Evolutionary conservation across 208 protist genomes (phyloP).

Genomic region (Trypanosomatidae sp.): DNA sequence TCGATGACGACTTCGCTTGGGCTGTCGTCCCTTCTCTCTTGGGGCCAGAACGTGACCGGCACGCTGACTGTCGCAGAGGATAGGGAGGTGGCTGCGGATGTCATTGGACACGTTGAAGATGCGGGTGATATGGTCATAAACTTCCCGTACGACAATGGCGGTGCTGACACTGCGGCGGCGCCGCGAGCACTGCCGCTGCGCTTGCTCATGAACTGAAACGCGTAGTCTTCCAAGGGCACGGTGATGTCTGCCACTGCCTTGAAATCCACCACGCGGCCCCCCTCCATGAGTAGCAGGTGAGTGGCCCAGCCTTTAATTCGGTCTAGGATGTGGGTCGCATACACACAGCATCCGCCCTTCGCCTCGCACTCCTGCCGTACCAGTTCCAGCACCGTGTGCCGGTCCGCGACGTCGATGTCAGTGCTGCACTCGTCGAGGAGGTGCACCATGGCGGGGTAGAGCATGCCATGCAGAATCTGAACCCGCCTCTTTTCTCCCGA

Average conservation of each 20-base stretch:
- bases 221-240: constrained; percentile 51
- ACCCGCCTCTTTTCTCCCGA: constrained; percentile 66
- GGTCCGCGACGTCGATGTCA: constrained; percentile 80
- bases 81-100: not conserved
- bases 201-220: constrained; percentile 48
- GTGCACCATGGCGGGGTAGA: constrained; percentile 46
- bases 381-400: constrained; percentile 59
- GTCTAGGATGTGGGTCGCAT: constrained; percentile 89
- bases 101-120: not conserved
- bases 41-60: constrained; percentile 7
- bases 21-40: not conserved
- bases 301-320: constrained; percentile 76
- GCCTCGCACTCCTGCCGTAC: constrained; percentile 45
- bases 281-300: constrained; percentile 61
- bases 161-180: not conserved
- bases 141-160: constrained; percentile 12
- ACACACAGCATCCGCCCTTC: constrained; percentile 54
- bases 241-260: constrained; percentile 34
- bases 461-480: constrained; percentile 74
- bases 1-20: constrained; percentile 39
- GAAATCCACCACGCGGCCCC: constrained; percentile 42
- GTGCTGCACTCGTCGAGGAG: constrained; percentile 89
- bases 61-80: not conserved
- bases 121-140: not conserved
- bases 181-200: not conserved